Conservation (phyloP, 768 basidiomycete genomes). For the Dendrothele bispora region DNA sequence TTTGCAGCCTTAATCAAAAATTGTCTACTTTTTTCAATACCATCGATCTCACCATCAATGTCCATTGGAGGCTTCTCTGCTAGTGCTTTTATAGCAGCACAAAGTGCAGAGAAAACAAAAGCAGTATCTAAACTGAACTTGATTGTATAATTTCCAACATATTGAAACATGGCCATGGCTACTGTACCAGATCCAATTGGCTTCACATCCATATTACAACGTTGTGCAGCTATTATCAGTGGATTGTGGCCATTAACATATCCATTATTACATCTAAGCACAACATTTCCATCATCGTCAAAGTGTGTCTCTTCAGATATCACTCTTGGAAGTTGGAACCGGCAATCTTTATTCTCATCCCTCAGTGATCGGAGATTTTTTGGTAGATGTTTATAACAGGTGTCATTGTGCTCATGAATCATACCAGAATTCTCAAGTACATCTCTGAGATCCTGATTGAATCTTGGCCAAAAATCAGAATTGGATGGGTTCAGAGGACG, state of each 20-base stretch:
- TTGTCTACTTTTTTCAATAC: no score
- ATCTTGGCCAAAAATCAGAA: no score
- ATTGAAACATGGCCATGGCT: constrained; percentile 14
- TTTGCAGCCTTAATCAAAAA: no score
- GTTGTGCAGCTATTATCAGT: not conserved
- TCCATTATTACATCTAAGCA: constrained; percentile 11
- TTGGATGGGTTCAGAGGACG: no score
- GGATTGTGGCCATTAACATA: constrained; percentile 11
- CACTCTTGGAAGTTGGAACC: no score
- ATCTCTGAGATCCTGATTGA: no score
- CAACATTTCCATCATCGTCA: constrained; percentile 6
- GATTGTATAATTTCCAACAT: constrained; percentile 11
- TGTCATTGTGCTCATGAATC: no score
- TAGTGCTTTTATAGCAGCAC: constrained; percentile 14
- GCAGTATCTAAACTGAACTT: constrained; percentile 13
- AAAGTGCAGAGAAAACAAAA: constrained; percentile 12
- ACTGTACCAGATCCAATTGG: constrained; percentile 11
- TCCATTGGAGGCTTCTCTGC: constrained; percentile 11
- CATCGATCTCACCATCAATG: constrained; percentile 12
- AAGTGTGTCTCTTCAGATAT: no score
- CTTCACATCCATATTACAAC: constrained; percentile 12
- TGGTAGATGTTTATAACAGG: no score
- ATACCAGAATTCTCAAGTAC: no score
- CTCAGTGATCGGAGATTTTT: no score
- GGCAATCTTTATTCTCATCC: no score